Percentiles rank a stretch among this genome's conserved stretches.
phyloP scores from a whole-genome alignment of 805 yeast genomes.

The Clavispora phyllophila region DNA sequence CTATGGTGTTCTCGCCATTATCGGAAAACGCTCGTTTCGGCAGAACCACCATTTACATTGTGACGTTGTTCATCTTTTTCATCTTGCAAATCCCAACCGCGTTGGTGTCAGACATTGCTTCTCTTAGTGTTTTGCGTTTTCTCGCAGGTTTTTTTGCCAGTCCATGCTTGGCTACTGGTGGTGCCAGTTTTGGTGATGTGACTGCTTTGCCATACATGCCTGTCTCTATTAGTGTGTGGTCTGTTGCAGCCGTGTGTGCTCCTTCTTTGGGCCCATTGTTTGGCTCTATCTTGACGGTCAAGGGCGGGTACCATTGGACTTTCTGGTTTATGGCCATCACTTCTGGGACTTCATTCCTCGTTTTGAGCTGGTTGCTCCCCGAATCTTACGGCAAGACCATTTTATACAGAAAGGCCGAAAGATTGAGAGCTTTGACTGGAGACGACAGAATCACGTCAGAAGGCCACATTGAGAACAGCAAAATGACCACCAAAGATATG shows the following conservation, averaged over 20 bases:
- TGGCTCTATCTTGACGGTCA: constrained; percentile 43
- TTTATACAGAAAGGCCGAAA: constrained; percentile 42
- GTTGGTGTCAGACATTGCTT: constrained; percentile 43
- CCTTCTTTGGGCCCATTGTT: constrained; percentile 53
- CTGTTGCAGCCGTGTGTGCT: constrained; percentile 49
- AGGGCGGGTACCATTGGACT: constrained; percentile 45
- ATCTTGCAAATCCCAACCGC: constrained; percentile 55
- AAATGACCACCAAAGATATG: constrained; percentile 16
- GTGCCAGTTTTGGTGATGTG: constrained; percentile 52
- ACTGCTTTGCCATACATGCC: constrained; percentile 40
- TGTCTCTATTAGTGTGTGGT: constrained; percentile 46
- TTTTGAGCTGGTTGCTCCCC: constrained; percentile 40
- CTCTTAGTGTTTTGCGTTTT: constrained; percentile 45
- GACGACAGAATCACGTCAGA: constrained; percentile 38
- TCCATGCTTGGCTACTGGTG: constrained; percentile 56
- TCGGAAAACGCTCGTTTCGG: constrained; percentile 53
- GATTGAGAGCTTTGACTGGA: constrained; percentile 47
- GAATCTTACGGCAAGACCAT: constrained; percentile 46
- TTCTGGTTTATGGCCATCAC: constrained; percentile 48
- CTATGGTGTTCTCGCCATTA: constrained; percentile 52
- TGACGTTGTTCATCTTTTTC: constrained; percentile 42
- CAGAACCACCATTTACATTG: constrained; percentile 44
- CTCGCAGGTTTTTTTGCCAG: constrained; percentile 51
- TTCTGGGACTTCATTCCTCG: constrained; percentile 31
- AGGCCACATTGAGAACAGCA: constrained; percentile 31